Conservation (phyloP, 169 alveolate species). For the Miamiensis avidus region DNA sequence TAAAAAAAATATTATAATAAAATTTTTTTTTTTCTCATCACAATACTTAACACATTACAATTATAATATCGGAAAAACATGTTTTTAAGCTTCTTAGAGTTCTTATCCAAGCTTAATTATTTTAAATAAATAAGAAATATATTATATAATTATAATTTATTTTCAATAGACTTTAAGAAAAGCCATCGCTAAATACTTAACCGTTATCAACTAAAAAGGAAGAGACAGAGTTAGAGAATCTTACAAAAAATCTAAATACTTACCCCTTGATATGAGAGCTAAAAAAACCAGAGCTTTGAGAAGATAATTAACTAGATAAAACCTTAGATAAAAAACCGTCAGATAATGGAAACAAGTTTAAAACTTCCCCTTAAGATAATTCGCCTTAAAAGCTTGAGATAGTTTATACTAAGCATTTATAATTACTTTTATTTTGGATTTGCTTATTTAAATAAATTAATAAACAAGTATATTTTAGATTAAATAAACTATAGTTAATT, state of each 20-base stretch:
- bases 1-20: no score
- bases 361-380: conserved; percentile 71
- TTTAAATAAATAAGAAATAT: no score
- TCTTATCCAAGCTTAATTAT: no score
- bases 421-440: no score
- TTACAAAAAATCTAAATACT: conserved; percentile 43
- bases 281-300: conserved; percentile 77
- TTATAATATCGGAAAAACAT: no score
- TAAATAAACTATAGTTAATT: no score
- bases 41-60: no score
- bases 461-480: no score
- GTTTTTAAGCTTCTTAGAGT: no score
- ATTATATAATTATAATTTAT: background rate
- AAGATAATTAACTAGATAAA: conserved; percentile 61
- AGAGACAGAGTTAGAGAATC: conserved; percentile 56
- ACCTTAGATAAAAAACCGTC: conserved; percentile 50
- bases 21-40: no score
- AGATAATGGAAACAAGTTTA: conserved; percentile 52
- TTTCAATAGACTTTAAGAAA: conserved; percentile 64
- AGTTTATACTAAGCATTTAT: no score
- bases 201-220: conserved; percentile 72
- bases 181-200: conserved; percentile 72
- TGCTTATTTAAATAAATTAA: no score
- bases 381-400: conserved; percentile 47
- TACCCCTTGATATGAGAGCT: conserved; percentile 70